A percentile compares a stretch with the other conserved stretches of the same genome.
Evolutionary conservation across 2,329 filamentous ascomycete species (phyloP).

Genomic region (Xylariaceae sp.): DNA sequence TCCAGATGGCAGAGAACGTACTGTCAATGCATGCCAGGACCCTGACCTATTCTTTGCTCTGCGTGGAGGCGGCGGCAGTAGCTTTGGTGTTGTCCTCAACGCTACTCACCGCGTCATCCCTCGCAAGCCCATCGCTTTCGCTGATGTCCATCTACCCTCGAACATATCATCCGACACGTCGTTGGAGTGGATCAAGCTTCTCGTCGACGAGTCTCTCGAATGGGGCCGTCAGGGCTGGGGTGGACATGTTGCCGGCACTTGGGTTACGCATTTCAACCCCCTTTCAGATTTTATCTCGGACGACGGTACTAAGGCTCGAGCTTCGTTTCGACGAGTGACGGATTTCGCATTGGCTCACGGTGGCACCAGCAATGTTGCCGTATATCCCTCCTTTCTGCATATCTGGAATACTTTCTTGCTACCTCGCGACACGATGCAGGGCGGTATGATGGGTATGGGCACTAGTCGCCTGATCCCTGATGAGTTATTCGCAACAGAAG

Average conservation of each 20-base stretch:
- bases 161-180: constrained; percentile 18
- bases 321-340: constrained; percentile 14
- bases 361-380: constrained; percentile 17
- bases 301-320: constrained; percentile 15
- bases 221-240: constrained; percentile 22
- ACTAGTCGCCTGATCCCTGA: constrained; percentile 19
- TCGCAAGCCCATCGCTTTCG: constrained; percentile 18
- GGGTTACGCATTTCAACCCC: constrained; percentile 21
- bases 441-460: constrained; percentile 10
- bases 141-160: constrained; percentile 20
- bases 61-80: constrained; percentile 37
- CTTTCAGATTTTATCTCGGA: constrained; percentile 16
- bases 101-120: constrained; percentile 21
- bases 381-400: constrained; percentile 15
- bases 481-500: constrained; percentile 15
- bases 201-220: constrained; percentile 18
- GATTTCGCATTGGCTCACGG: constrained; percentile 20
- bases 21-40: constrained; percentile 39
- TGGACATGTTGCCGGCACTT: constrained; percentile 21
- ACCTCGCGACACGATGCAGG: constrained; percentile 13
- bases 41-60: constrained; percentile 33
- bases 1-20: constrained; percentile 37
- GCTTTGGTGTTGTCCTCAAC: constrained; percentile 43
- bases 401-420: constrained; percentile 20
- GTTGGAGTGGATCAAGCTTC: constrained; percentile 18